These are phyloP conservation scores for Tardiomyces digboiensis DNA, from an alignment of 1,139 yeast species.

Conservation along the genomic window DNA sequence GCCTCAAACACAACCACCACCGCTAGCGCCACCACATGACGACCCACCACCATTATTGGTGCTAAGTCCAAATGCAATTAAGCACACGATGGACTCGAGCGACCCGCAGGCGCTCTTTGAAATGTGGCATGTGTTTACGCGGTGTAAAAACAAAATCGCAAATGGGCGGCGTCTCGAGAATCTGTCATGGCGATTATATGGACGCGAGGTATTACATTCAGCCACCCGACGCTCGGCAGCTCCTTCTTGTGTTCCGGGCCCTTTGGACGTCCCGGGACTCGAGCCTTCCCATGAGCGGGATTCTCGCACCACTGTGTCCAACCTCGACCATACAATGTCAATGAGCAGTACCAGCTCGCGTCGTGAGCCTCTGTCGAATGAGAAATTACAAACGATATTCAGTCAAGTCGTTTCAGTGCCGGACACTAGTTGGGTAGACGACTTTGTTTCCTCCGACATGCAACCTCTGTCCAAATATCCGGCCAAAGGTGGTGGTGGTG, in stretches of 20 bases:
- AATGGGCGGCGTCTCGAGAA: conserved; percentile 49
- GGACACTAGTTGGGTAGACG: too few species aligned
- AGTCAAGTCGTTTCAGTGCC: not conserved
- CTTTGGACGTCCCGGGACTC: not conserved
- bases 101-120: conserved; percentile 31
- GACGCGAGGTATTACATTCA: conserved; percentile 31
- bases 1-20: too few species aligned
- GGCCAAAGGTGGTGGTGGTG: too few species aligned
- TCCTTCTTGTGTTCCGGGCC: not conserved
- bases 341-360: not conserved
- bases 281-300: not conserved
- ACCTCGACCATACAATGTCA: not conserved
- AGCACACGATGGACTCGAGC: conserved; percentile 30
- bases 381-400: not conserved
- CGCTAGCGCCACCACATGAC: conserved; percentile 2
- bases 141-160: conserved; percentile 40
- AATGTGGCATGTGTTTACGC: conserved; percentile 45
- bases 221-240: not conserved
- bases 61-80: conserved; percentile 19
- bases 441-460: too few species aligned
- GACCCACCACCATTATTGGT: conserved; percentile 20
- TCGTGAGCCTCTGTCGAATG: not conserved
- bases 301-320: not conserved
- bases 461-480: too few species aligned
- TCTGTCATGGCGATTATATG: conserved; percentile 50